Base-by-base conservation (phyloP, 2,329 filamentous ascomycete species). In the Phaeosphaeriaceae sp. region DNA sequence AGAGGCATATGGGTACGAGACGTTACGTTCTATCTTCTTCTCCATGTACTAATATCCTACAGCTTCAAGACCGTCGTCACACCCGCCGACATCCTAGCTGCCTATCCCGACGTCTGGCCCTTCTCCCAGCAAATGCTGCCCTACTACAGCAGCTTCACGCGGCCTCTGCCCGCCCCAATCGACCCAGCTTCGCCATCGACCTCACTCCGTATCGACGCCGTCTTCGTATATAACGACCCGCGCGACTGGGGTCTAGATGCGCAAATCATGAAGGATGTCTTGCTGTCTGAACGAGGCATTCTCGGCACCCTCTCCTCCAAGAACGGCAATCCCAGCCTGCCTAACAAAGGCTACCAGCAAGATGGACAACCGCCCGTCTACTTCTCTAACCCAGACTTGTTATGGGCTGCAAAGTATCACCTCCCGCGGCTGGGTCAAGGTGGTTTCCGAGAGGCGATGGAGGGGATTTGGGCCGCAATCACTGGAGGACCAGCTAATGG, bases 181-280 rank as follows among this genome's bases (percentile, higher is more conserved):
- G 77, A 81, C 51, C 74, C 83, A 40, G 71, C 75, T 17, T 80
- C 82, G 58, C 82, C 77, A 2, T 77, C 77, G 0, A 79, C 81
- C 15, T 84, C 82, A 19, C 83, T 94, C 48, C 93, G 92, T 68
- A 90, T 99, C 66, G 92, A 96, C 72, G 93, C 93, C 25, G 87
- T 98, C 25, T 90, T 98, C 70, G 90, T 97, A 7, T 97, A 94
- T 84, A 96, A 97, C 76, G 95, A 98, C 77, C 93, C 95, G 3
- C 87, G 95, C 55, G 95, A 99, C 81, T 99, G 95, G 95, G 93
- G 91, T 0, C 84, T 97, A 10, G 94, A 98, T 76, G 88, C 88
- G 2, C 91, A 96, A 73, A 81, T 98, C 67, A 90, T 98, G 56
- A 78, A 90, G 53, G 95, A 99, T 76, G 80, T 97, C 11, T 81